Evolutionary conservation across 164 flowering plant genomes (phyloP), one percentile per base, ranked within the genome.

Genomic region (Chimonanthus salicifolius): DNA sequence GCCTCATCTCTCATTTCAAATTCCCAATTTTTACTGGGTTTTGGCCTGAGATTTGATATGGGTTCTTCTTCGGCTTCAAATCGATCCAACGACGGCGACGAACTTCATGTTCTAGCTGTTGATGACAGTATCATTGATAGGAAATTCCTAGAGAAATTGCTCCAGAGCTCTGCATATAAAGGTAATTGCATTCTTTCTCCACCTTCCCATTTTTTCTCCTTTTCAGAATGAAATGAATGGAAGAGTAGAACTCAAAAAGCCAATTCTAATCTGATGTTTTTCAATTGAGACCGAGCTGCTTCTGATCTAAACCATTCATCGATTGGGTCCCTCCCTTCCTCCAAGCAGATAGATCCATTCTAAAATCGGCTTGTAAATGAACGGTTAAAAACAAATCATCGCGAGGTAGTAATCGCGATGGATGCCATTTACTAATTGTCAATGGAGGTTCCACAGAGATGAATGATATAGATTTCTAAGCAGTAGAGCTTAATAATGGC

Each of bases 51-150:
- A 2, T 16, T 6, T 21, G 33, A 50, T 9, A 69, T 69, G 71
- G 71, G 62, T 5, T 69, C 84, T 50, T 80, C 79, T 58, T 74
- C 80, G 33, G 65, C 74, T n/a, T 48, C 43, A 9, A 44, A 20
- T 5, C 5, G 13, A 47, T 48, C 49, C 58, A 63, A 13, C 20
- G 65, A 62, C 6, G 87, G 76, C 11, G 79, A 81, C 6, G 76
- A 83, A 75, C 88, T 80, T 50, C 97, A 92, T 81, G 91, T 92
- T 65, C 80, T 90, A 33, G 95, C 94, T 8, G 97, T 92, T 44
- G 97, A 92, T 80, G 97, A 92, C 75, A 89, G 75, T 75, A 64
- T 87, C 63, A 51, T 88, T 67, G 96, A 92, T 50, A 85, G 97
- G 10, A 87, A 84, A 77, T 75, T 86, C 62, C 77, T 88, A 11